phyloP scores from a whole-genome alignment of 768 basidiomycete species.

The Atractiella rhizophila region DNA sequence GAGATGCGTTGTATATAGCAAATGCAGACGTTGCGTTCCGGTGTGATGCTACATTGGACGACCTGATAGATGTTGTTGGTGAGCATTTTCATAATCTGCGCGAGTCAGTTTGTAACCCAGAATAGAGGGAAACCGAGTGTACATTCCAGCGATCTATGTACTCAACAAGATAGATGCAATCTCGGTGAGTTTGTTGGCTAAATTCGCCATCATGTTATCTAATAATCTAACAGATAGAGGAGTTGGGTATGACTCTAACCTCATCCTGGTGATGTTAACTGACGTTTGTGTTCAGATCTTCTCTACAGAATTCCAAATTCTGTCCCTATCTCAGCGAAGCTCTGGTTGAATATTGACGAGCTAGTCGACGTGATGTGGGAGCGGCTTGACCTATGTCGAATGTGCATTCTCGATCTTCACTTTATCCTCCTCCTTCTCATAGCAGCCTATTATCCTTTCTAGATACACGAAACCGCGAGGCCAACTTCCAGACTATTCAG shows the following conservation, averaged over 20 bases:
- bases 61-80: constrained; percentile 91
- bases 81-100: too few species aligned
- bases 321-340: constrained; percentile 73
- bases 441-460: too few species aligned
- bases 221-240: not conserved
- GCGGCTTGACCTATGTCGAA: constrained; percentile 68
- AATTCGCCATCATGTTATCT: not conserved
- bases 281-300: constrained; percentile 21
- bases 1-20: too few species aligned
- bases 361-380: constrained; percentile 44
- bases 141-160: constrained; percentile 67
- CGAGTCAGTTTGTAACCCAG: too few species aligned
- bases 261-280: not conserved
- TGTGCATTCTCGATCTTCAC: too few species aligned
- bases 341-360: constrained; percentile 95
- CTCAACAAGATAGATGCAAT: constrained; percentile 90
- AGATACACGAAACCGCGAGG: constrained; percentile 86
- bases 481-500: constrained; percentile 60
- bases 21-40: constrained; percentile 82
- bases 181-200: constrained; percentile 31
- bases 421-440: too few species aligned
- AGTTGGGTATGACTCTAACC: constrained; percentile 2
- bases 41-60: constrained; percentile 77
- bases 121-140: constrained; percentile 90
- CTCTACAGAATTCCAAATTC: constrained; percentile 76